Evolutionary conservation across 306 rosid species (phyloP), one percentile per base, ranked within the genome.

Genomic region (Prunus mume): DNA sequence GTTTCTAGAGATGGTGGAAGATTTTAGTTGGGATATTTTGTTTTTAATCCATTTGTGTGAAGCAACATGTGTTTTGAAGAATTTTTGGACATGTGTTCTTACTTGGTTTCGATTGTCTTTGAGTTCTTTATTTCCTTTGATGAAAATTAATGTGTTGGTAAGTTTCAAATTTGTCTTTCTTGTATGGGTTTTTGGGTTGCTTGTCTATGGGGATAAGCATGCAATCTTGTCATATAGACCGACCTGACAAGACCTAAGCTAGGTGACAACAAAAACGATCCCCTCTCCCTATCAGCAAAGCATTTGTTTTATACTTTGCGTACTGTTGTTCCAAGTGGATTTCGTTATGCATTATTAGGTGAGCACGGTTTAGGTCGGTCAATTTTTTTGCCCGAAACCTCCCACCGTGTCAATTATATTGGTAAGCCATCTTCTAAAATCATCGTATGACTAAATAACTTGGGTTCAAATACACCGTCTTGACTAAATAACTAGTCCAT

Each of bases 401-500:
- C 1, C 11, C 2, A 0, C 2, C 0, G 30, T 6, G 5, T 2
- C 2, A 2, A 4, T 55, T 55, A 9, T 9, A 55, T 55, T 0
- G 25, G 10, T 3, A 55, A 55, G 14, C 27, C 2, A 10, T 1
- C 12, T 56, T 20, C 13, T 58, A 1, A 2, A 38, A 28, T 0
- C 2, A 12, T 47, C 15, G 4, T 46, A 9, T 46, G 52, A 12
- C 2, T 38, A 6, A 38, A 1, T 1, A 38, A 38, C 0, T 38
- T 38, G 2, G 0, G 2, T 38, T 38, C 0, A 38, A 38, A 38
- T 2, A 38, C 43, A 1, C 43, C 9, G 9, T 38, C 9, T 38
- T 38, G 9, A 38, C 43, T 7, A 38, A 38, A 38, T 38, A 38
- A 34, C 43, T 34, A 34, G 9, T 6, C 1, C 28, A 3, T 10